Percentiles rank a stretch among this genome's conserved stretches.
phyloP scores from a whole-genome alignment of 2,329 filamentous ascomycete genomes.

The Hypoxylon sp. region DNA sequence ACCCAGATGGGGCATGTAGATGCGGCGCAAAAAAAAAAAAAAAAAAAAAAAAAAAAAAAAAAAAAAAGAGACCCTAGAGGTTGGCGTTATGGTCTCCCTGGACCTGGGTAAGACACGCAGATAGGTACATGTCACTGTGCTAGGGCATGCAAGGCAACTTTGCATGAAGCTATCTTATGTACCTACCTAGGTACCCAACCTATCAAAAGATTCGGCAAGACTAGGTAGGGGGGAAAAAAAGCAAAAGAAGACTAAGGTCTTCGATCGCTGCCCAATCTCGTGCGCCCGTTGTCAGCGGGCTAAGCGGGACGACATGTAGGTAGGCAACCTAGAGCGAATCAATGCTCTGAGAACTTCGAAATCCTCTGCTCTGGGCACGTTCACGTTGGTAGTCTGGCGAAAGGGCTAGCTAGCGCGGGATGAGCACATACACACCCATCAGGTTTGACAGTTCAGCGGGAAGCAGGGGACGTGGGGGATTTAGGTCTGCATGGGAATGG shows the following conservation, averaged over 20 bases:
- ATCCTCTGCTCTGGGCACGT: slow-evolving; percentile 27
- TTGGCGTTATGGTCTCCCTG: slow-evolving; percentile 11
- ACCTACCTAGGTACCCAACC: no score
- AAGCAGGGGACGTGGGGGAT: slow-evolving; percentile 14
- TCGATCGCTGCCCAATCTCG: slow-evolving; percentile 37
- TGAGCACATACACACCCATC: slow-evolving; percentile 21
- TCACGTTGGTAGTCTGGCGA: slow-evolving; percentile 11
- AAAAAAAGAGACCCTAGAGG: background rate
- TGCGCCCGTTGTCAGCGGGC: slow-evolving; percentile 6
- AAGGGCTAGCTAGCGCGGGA: slow-evolving; percentile 26
- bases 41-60: no score
- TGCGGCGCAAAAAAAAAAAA: slow-evolving; percentile 34
- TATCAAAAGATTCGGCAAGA: background rate
- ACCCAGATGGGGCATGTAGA: slow-evolving; percentile 33
- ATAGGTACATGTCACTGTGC: background rate
- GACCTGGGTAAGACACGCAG: background rate
- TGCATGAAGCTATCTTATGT: slow-evolving; percentile 14
- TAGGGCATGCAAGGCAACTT: slow-evolving; percentile 24
- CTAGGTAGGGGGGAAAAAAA: slow-evolving; percentile 6
- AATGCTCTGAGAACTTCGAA: slow-evolving; percentile 13
- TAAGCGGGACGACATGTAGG: no score
- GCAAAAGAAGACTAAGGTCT: slow-evolving; percentile 5
- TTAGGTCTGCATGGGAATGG: slow-evolving; percentile 10
- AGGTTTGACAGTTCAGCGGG: slow-evolving; percentile 31
- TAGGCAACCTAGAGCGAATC: slow-evolving; percentile 8